phyloP scores from a whole-genome alignment of 352 stramenopile genomes.

The Phytophthora foliorum region DNA sequence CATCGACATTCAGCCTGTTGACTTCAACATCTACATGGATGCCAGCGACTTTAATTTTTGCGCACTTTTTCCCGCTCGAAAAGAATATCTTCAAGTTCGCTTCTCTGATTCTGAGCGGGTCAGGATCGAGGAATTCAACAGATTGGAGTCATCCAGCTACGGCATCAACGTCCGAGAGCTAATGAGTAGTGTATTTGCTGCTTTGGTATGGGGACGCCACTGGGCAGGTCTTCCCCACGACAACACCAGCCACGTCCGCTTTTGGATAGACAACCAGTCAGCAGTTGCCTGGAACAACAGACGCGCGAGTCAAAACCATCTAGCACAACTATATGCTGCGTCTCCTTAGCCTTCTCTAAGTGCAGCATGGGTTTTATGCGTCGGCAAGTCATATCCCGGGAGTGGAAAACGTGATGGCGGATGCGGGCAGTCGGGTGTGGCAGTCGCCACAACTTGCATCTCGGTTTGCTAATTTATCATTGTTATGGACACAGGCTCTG shows the following conservation, averaged over 20 bases:
- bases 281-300: no score
- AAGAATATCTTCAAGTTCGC: background rate
- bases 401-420: background rate
- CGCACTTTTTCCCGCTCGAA: background rate
- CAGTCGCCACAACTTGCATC: background rate
- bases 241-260: no score
- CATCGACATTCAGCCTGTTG: no score
- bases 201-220: no score
- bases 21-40: background rate
- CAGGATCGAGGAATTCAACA: background rate
- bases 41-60: background rate
- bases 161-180: background rate
- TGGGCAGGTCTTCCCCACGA: no score
- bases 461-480: no score
- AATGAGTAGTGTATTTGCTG: background rate
- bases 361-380: background rate
- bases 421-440: background rate
- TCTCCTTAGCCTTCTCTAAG: background rate
- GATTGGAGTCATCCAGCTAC: background rate
- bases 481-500: no score
- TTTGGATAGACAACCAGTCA: no score
- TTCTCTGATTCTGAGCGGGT: background rate
- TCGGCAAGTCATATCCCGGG: background rate
- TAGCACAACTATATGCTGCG: background rate
- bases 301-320: background rate